Evolutionary conservation across 441 rosid genomes (phyloP), one percentile per base, ranked within the genome.

Genomic region (Jatropha podagrica): DNA sequence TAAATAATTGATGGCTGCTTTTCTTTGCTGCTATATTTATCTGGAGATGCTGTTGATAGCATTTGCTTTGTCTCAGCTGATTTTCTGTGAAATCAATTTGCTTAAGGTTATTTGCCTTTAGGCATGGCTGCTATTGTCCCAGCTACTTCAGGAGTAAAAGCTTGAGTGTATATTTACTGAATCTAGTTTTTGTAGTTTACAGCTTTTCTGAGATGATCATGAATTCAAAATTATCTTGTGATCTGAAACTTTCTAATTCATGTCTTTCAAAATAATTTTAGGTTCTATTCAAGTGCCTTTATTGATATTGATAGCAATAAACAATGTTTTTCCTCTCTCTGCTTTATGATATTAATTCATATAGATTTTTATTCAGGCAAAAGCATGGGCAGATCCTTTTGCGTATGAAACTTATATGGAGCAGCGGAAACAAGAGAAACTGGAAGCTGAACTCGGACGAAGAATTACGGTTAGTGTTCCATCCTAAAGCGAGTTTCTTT

Each of bases 401-500:
- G 94, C 88, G 51, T 89, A 88, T 81, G 88, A 86, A 58, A 41
- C 77, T n/a, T 91, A 90, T 79, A 51, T 84, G 79, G 92, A 90
- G 85, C 84, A 84, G 76, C 85, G 79, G 77, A 91, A 90, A 73
- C 86, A 79, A 79, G 86, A 90, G 82, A 90, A 88, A 83, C 68
- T 89, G 69, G 97, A 92, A 78, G 83, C 70, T 5, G 72, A 80
- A 8, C 85, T 84, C 61, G 70, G 79, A 49, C 79, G 85, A 77
- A 85, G 96, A 83, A 95, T 95, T 76, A 88, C 97, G 74, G 99
- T 95, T 38, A 81, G 86, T 84, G 56, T 76, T 64, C 23, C 23
- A 13, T 38, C 44, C n/a, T 11, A 44, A 46, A 42, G 10, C 41
- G 42, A 2, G 56, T 32, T 20, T 65, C 58, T 48, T n/a, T 60